Percentiles rank a stretch among this genome's conserved stretches.
Conservation (phyloP, 1,284 basidiomycete genomes). For the Leccinum huronense region DNA sequence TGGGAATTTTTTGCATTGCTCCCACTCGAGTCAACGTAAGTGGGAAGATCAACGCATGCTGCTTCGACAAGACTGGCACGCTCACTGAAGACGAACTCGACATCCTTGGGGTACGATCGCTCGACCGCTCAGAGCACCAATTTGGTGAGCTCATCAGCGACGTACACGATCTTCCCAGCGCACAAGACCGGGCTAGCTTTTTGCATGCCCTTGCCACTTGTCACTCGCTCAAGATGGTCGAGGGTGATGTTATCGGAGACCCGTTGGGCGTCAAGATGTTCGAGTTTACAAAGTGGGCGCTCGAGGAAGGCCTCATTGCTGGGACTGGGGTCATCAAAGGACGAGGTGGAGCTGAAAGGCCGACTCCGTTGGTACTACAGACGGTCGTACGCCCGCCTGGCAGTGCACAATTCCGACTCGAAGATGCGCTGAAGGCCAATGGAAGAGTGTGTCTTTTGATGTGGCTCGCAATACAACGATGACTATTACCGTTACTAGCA, state of each 20-base stretch:
- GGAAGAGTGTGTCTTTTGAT: slow-evolving; percentile 55
- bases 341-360: slow-evolving; percentile 63
- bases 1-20: slow-evolving; percentile 95
- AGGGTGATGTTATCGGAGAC: slow-evolving; percentile 91
- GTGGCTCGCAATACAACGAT: slow-evolving; percentile 4
- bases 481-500: slow-evolving; percentile 51
- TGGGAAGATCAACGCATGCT: slow-evolving; percentile 48
- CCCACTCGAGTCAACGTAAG: slow-evolving; percentile 91
- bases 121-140: slow-evolving; percentile 69
- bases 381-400: slow-evolving; percentile 96
- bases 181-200: slow-evolving; percentile 77
- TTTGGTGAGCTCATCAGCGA: slow-evolving; percentile 93
- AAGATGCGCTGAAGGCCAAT: slow-evolving; percentile 86
- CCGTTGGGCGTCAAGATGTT: slow-evolving; percentile 98
- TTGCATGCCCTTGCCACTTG: slow-evolving; percentile 95
- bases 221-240: slow-evolving; percentile 92
- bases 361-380: slow-evolving; percentile 93
- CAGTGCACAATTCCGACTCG: slow-evolving; percentile 82
- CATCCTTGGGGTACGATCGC: slow-evolving; percentile 86
- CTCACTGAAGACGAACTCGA: slow-evolving; percentile 98
- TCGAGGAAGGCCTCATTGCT: slow-evolving; percentile 87
- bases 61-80: slow-evolving; percentile 91
- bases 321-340: slow-evolving; percentile 71
- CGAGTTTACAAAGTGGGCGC: slow-evolving; percentile 92
- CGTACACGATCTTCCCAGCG: slow-evolving; percentile 81